Percentiles rank a stretch among this genome's conserved stretches.
These are phyloP conservation scores for Mariannaea elegans DNA, from an alignment of 2,329 filamentous ascomycete genomes.

Conservation along the genomic window DNA sequence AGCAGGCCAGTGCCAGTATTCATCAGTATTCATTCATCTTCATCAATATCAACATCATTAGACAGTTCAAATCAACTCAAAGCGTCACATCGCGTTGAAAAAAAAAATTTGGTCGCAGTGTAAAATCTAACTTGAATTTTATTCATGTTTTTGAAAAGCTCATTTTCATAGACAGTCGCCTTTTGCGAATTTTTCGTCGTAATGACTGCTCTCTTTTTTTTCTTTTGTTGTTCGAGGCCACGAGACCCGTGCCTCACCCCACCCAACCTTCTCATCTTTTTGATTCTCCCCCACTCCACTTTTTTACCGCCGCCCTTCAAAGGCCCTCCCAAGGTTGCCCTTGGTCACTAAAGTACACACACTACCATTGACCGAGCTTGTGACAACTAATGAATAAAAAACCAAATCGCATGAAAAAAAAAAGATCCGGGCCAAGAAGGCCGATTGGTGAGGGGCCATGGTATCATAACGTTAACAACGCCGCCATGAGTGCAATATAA, in stretches of 20 bases:
- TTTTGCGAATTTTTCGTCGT: conserved; percentile 39
- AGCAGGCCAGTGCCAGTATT: neutral
- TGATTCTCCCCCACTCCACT: conserved; percentile 29
- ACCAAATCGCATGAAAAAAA: conserved; percentile 17
- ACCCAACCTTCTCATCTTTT: conserved; percentile 3
- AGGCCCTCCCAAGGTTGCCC: no score
- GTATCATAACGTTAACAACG: conserved; percentile 42
- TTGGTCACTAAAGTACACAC: conserved; percentile 42
- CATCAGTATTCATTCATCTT: neutral
- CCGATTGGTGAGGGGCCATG: conserved; percentile 38
- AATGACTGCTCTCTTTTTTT: conserved; percentile 26
- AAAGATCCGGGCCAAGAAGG: conserved; percentile 26
- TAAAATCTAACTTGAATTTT: conserved; percentile 34
- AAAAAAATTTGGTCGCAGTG: conserved; percentile 4
- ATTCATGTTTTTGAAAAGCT: conserved; percentile 40
- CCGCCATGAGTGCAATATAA: conserved; percentile 36
- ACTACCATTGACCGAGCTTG: conserved; percentile 36
- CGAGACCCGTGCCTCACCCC: conserved; percentile 10
- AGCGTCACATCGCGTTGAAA: conserved; percentile 9
- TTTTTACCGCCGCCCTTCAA: conserved; percentile 35
- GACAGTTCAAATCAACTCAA: conserved; percentile 20
- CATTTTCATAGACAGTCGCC: conserved; percentile 35
- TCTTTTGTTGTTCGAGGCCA: conserved; percentile 22
- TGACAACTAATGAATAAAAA: conserved; percentile 30
- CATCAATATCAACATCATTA: conserved; percentile 14